Percentiles rank a stretch among this genome's conserved stretches.
These are phyloP conservation scores for Aspergillus unguis DNA, from an alignment of 2,329 filamentous ascomycete genomes.

Conservation along the genomic window DNA sequence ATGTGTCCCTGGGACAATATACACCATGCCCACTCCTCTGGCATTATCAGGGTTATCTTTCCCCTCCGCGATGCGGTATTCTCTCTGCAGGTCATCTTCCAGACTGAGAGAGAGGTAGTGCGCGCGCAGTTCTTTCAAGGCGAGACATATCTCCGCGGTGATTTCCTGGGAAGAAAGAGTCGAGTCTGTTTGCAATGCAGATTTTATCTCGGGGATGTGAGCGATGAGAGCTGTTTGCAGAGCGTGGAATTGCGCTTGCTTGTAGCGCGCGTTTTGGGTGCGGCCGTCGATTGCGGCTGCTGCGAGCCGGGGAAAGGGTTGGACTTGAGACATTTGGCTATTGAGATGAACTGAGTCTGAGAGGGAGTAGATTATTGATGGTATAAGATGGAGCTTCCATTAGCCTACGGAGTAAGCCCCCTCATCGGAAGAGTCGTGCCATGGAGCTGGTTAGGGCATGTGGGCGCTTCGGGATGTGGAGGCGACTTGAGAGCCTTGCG, in stretches of 20 bases:
- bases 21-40: slow-evolving; percentile 30
- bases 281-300: slow-evolving; percentile 40
- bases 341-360: too few relatives aligned
- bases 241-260: slow-evolving; percentile 38
- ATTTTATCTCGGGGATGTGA: slow-evolving; percentile 27
- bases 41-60: slow-evolving; percentile 17
- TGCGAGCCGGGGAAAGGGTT: slow-evolving; percentile 27
- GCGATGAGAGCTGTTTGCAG: slow-evolving; percentile 34
- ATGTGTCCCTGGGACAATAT: slow-evolving; percentile 49
- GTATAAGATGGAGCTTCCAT: too few relatives aligned
- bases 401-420: too few relatives aligned
- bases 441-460: neutral
- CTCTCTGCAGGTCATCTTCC: slow-evolving; percentile 12
- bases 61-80: slow-evolving; percentile 24
- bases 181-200: slow-evolving; percentile 32
- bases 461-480: slow-evolving; percentile 24
- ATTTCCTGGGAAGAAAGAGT: slow-evolving; percentile 32
- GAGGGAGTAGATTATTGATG: too few relatives aligned
- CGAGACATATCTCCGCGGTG: slow-evolving; percentile 25
- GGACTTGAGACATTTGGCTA: neutral
- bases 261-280: slow-evolving; percentile 36
- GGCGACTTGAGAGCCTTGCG: neutral
- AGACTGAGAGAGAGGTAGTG: slow-evolving; percentile 23
- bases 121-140: slow-evolving; percentile 25
- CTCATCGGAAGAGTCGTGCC: too few relatives aligned